A percentile compares a stretch with the other conserved stretches of the same genome.
Evolutionary conservation across 2,329 filamentous ascomycete species (phyloP).

Genomic region (Botrytis hyacinthi): DNA sequence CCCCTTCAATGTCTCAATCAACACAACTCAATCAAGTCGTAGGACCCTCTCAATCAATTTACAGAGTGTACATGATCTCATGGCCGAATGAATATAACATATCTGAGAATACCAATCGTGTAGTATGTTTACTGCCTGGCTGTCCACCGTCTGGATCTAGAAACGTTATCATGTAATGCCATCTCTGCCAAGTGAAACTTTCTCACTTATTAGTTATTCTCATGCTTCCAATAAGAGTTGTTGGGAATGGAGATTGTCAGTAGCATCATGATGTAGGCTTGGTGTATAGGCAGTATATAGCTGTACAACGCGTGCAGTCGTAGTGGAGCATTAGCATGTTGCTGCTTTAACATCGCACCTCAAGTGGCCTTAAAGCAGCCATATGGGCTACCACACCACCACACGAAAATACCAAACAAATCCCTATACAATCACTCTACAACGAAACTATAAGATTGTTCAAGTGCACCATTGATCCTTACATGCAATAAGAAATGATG

Average conservation of each 20-base stretch:
- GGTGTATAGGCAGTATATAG: not conserved
- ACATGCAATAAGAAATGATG: fast-evolving
- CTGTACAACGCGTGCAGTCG: not conserved
- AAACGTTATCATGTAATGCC: not conserved
- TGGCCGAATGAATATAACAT: not conserved
- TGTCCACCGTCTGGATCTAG: not conserved
- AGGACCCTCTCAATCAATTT: too few species aligned
- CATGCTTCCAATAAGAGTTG: not conserved
- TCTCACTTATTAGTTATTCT: not conserved
- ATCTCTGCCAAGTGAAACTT: not conserved
- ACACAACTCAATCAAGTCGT: not conserved
- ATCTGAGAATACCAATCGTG: not conserved
- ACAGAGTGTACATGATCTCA: not conserved
- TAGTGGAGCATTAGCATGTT: not conserved
- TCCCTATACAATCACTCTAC: not conserved
- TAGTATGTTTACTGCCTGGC: not conserved
- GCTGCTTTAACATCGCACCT: not conserved
- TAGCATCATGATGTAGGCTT: not conserved
- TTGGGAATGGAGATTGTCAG: not conserved
- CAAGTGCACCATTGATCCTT: not conserved
- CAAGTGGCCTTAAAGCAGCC: not conserved
- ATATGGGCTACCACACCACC: not conserved
- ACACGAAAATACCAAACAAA: not conserved
- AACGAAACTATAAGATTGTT: not conserved
- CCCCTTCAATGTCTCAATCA: not conserved